Conservation (phyloP, 208 protist genomes). For the Trypanosoma melophagium region DNA sequence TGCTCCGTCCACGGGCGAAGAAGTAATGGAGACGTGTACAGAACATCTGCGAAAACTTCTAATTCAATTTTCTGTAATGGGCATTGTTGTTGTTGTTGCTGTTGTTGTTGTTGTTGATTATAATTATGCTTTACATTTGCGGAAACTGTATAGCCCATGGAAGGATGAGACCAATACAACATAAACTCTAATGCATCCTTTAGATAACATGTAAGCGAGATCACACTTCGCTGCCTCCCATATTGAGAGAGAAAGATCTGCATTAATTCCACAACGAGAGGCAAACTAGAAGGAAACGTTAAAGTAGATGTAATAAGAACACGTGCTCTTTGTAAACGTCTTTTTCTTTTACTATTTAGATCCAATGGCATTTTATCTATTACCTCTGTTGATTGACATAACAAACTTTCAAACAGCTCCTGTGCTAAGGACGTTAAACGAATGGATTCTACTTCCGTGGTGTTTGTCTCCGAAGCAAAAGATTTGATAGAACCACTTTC, state of each 20-base stretch:
- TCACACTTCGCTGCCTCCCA: neutral
- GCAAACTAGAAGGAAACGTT: neutral
- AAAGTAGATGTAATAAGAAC: slow-evolving; percentile 12
- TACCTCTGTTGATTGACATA: neutral
- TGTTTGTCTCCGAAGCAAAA: neutral
- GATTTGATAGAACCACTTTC: neutral
- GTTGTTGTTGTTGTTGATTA: neutral
- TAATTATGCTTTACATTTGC: neutral
- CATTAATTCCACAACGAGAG: slow-evolving; percentile 7
- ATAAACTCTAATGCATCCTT: neutral
- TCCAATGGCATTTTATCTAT: neutral
- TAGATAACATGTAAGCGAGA: neutral
- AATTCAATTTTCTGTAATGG: neutral
- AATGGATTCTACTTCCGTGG: neutral
- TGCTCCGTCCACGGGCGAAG: slow-evolving; percentile 5
- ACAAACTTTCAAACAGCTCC: slow-evolving; percentile 1
- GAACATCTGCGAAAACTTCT: neutral
- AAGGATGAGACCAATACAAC: slow-evolving; percentile 8
- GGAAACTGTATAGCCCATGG: neutral
- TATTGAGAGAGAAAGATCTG: neutral
- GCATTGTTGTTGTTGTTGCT: too few relatives aligned
- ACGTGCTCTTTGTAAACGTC: neutral
- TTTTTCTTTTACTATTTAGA: neutral
- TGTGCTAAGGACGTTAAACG: neutral
- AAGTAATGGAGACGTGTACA: slow-evolving; percentile 12